These are phyloP conservation scores for Aechmea fasciata DNA, from an alignment of 176 grass and related monocot species.

Conservation along the genomic window DNA sequence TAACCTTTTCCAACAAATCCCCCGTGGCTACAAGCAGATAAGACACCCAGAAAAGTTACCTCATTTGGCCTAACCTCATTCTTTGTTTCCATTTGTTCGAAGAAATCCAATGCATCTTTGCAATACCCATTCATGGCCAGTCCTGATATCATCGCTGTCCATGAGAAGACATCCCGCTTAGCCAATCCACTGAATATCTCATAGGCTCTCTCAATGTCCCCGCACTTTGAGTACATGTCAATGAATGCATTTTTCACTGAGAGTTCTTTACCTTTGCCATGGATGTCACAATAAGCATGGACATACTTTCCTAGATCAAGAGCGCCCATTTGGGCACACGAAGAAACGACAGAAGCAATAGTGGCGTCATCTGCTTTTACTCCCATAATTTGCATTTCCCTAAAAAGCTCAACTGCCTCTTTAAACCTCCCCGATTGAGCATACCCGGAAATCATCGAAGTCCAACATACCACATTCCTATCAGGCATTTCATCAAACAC, in stretches of 20 bases:
- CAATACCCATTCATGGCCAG: slow-evolving; percentile 37
- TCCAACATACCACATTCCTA: background rate
- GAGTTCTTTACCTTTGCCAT: slow-evolving; percentile 26
- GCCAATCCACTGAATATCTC: slow-evolving; percentile 15
- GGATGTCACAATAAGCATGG: slow-evolving; percentile 24
- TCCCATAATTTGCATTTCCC: background rate
- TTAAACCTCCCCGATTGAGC: background rate
- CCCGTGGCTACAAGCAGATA: slow-evolving; percentile 58
- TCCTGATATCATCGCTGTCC: slow-evolving; percentile 56
- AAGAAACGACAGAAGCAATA: too few relatives aligned
- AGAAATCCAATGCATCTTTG: slow-evolving; percentile 25
- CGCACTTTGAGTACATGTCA: slow-evolving; percentile 62
- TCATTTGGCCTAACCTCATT: slow-evolving; percentile 16
- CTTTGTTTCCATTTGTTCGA: slow-evolving; percentile 49
- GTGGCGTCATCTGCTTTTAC: background rate
- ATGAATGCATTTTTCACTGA: slow-evolving; percentile 44
- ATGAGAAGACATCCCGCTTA: slow-evolving; percentile 30
- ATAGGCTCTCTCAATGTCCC: slow-evolving; percentile 33
- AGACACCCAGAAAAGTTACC: slow-evolving; percentile 34
- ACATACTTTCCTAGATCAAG: slow-evolving; percentile 40
- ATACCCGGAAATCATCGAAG: background rate
- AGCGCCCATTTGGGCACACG: slow-evolving; percentile 1
- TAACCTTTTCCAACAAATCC: slow-evolving; percentile 45
- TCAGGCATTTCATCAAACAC: background rate
- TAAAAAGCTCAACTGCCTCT: background rate